phyloP scores from a whole-genome alignment of 306 rosid species.

The Vigna trinervia region DNA sequence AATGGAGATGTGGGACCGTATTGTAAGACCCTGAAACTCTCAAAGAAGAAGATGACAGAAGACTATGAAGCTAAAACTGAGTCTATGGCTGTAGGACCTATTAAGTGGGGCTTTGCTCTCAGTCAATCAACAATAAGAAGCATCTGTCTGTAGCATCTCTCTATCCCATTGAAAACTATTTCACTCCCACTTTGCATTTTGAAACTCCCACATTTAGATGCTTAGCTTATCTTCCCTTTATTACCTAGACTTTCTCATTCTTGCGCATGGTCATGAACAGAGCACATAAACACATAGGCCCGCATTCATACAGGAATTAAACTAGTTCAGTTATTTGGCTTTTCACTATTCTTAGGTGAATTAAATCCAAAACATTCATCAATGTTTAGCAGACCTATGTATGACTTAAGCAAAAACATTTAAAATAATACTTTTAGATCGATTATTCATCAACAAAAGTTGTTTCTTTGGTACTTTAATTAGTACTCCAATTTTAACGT shows the following conservation, averaged over 20 bases:
- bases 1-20: constrained; percentile 51
- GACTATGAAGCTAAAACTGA: constrained; percentile 18
- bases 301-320: background rate
- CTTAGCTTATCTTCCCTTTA: constrained; percentile 40
- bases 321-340: background rate
- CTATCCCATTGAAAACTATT: constrained; percentile 50
- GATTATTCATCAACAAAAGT: background rate
- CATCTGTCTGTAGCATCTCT: constrained; percentile 44
- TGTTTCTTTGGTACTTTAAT: background rate
- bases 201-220: constrained; percentile 42
- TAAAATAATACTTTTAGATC: background rate
- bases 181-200: constrained; percentile 41
- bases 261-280: constrained; percentile 52
- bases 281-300: constrained; percentile 8
- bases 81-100: constrained; percentile 18
- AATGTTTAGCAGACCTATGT: background rate
- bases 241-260: constrained; percentile 48
- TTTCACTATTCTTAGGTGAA: background rate
- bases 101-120: constrained; percentile 37
- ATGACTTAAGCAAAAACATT: background rate
- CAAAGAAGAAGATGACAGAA: constrained; percentile 45
- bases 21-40: constrained; percentile 40
- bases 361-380: background rate
- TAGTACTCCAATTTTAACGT: background rate
- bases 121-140: constrained; percentile 46